phyloP scores from a whole-genome alignment of 345 rosid genomes.

The Gossypium mustelinum region DNA sequence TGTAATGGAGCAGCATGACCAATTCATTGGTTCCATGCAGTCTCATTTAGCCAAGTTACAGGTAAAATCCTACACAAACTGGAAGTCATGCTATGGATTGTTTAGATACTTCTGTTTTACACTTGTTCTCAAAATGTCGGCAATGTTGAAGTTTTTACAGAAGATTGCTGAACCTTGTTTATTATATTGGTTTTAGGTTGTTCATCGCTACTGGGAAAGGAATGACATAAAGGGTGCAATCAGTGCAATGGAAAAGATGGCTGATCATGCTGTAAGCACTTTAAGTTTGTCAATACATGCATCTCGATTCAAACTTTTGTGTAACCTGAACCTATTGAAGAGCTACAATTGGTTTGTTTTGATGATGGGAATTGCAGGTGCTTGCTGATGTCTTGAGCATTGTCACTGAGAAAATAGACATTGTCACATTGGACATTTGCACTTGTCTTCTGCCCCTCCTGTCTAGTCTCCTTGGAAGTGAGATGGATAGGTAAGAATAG shows the following conservation, averaged over 20 bases:
- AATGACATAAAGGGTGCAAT: conserved; percentile 75
- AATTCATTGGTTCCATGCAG: conserved; percentile 83
- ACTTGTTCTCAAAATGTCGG: not conserved
- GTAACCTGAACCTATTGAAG: not conserved
- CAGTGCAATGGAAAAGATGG: conserved; percentile 86
- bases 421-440: conserved; percentile 72
- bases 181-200: conserved; percentile 47
- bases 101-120: not conserved
- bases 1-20: conserved; percentile 76
- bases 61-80: conserved; percentile 42
- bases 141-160: not conserved
- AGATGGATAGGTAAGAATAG: conserved; percentile 70
- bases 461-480: conserved; percentile 67
- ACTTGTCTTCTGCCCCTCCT: conserved; percentile 84
- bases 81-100: conserved; percentile 16
- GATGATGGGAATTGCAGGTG: conserved; percentile 51
- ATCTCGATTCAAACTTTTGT: conserved; percentile 1
- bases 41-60: conserved; percentile 89
- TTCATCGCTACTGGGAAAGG: conserved; percentile 86
- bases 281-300: conserved; percentile 3
- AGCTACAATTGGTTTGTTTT: not conserved
- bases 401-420: conserved; percentile 61
- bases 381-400: conserved; percentile 68
- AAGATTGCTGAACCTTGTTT: conserved; percentile 27
- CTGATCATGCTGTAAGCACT: conserved; percentile 72